Conservation (phyloP, 2,329 filamentous ascomycete species). For the Chaetomium strumarium region DNA sequence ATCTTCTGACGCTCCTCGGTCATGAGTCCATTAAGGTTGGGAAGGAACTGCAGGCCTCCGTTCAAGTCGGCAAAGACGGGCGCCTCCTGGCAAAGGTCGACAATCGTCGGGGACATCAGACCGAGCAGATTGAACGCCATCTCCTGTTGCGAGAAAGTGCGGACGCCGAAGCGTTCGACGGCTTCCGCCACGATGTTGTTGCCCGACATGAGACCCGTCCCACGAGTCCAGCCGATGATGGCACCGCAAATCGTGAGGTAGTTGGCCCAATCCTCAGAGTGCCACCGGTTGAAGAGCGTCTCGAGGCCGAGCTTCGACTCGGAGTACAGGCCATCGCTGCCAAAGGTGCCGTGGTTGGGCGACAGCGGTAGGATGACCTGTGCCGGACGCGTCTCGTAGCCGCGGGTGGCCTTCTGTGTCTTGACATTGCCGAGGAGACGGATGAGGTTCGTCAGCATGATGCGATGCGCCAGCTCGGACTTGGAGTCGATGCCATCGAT, state of each 20-base stretch:
- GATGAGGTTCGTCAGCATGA: conserved; percentile 97
- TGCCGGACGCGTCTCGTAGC: conserved; percentile 90
- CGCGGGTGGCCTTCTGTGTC: conserved; percentile 77
- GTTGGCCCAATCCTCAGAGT: conserved; percentile 94
- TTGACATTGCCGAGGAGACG: conserved; percentile 89
- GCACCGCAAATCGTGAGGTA: conserved; percentile 98
- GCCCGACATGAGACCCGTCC: conserved; percentile 93
- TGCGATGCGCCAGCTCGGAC: conserved; percentile 94
- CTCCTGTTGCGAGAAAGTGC: conserved; percentile 97
- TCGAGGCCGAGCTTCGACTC: conserved; percentile 97
- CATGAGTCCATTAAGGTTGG: conserved; percentile 92
- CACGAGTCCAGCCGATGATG: conserved; percentile 98
- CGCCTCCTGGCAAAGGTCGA: conserved; percentile 91
- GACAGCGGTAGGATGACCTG: conserved; percentile 95
- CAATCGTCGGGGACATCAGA: conserved; percentile 88
- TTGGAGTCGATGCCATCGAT: conserved; percentile 96
- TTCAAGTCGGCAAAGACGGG: conserved; percentile 97
- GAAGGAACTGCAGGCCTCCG: conserved; percentile 94
- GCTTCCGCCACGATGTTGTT: conserved; percentile 98
- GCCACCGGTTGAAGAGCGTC: conserved; percentile 97
- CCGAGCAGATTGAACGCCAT: conserved; percentile 99
- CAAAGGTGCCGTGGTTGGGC: conserved; percentile 97
- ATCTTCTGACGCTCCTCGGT: conserved; percentile 88
- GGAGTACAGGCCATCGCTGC: conserved; percentile 94
- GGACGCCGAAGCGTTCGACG: conserved; percentile 91